phyloP scores from a whole-genome alignment of 2,329 filamentous ascomycete species.

The Penicillium sp. region DNA sequence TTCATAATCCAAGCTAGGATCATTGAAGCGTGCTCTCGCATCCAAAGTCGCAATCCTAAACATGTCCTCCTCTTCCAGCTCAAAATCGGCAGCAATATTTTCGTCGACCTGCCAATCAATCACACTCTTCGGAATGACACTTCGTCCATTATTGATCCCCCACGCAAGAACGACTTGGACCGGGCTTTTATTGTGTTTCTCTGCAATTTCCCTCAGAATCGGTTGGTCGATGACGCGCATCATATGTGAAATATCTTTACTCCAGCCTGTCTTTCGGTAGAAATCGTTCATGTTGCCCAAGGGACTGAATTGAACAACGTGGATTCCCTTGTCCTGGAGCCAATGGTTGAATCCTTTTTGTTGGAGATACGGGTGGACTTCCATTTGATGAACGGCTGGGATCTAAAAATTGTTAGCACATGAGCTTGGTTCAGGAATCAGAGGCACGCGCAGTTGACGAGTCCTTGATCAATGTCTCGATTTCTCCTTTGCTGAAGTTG shows the following conservation, averaged over 20 bases:
- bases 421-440: neutral
- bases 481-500: conserved; percentile 41
- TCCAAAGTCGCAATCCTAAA: conserved; percentile 49
- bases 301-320: conserved; percentile 21
- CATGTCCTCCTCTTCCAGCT: conserved; percentile 55
- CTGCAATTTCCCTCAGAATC: conserved; percentile 15
- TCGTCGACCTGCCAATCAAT: conserved; percentile 29
- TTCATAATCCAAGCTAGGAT: conserved; percentile 15
- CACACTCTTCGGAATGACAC: conserved; percentile 49
- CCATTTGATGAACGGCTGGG: conserved; percentile 25
- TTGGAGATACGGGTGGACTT: conserved; percentile 26
- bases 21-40: conserved; percentile 17
- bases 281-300: conserved; percentile 44
- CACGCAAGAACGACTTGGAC: conserved; percentile 37
- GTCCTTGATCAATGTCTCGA: conserved; percentile 32
- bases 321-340: conserved; percentile 19
- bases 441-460: neutral
- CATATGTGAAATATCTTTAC: conserved; percentile 31
- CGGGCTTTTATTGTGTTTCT: conserved; percentile 23
- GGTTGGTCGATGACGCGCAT: conserved; percentile 18
- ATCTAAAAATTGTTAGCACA: neutral
- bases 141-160: conserved; percentile 46
- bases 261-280: conserved; percentile 28
- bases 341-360: conserved; percentile 17
- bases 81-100: conserved; percentile 50